These are phyloP conservation scores for Cairneyella variabilis DNA, from an alignment of 495 filamentous ascomycete species.

Conservation along the genomic window DNA sequence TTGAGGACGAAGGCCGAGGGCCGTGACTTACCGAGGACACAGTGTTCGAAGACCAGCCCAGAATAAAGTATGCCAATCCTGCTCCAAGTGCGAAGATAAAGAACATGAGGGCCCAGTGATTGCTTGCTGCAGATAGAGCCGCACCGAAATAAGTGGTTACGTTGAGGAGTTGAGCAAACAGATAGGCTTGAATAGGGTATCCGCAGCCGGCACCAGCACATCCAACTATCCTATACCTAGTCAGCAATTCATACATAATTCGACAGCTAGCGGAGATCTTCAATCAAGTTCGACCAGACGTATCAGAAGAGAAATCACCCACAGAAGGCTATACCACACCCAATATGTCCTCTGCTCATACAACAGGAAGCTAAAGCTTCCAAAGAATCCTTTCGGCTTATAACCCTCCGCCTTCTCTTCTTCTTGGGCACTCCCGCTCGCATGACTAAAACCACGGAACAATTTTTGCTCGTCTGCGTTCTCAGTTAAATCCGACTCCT, in stretches of 20 bases:
- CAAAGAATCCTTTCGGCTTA: slow-evolving; percentile 16
- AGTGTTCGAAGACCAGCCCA: slow-evolving; percentile 49
- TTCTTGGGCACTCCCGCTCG: not conserved
- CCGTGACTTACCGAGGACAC: slow-evolving; percentile 42
- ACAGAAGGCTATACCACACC: slow-evolving; percentile 24
- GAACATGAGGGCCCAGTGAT: slow-evolving; percentile 67
- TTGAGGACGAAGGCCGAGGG: not conserved
- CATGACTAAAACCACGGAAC: not conserved
- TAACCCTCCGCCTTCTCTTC: not conserved
- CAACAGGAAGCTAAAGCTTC: slow-evolving; percentile 21
- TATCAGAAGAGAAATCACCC: slow-evolving; percentile 20
- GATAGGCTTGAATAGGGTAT: slow-evolving; percentile 44
- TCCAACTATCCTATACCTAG: not conserved
- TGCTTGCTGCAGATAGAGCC: slow-evolving; percentile 35
- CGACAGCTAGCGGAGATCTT: too few relatives aligned
- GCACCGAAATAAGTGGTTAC: slow-evolving; percentile 38
- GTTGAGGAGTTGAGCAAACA: slow-evolving; percentile 46
- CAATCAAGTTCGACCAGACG: not conserved
- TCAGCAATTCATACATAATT: too few relatives aligned
- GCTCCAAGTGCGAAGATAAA: slow-evolving; percentile 52
- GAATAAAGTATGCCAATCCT: slow-evolving; percentile 44
- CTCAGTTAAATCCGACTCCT: slow-evolving; percentile 15
- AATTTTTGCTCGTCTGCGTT: not conserved
- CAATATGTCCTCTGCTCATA: slow-evolving; percentile 14
- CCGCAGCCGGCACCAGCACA: slow-evolving; percentile 28